Evolutionary conservation across 306 rosid species (phyloP), one percentile per base, ranked within the genome.

Genomic region (Cucumis melo): DNA sequence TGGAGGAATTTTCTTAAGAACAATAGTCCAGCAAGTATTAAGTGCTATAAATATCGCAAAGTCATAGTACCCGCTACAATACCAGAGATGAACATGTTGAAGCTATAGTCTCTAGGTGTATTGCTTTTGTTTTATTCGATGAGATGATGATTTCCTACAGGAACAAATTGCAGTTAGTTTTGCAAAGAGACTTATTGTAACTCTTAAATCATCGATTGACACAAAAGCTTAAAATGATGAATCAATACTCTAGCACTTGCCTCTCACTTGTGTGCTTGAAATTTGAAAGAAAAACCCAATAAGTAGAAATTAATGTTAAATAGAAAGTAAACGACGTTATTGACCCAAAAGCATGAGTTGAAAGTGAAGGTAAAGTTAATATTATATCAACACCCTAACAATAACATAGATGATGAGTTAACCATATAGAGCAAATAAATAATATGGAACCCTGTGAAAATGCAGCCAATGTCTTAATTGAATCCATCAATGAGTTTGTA

Each of bases 121-220:
- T 87, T 59, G 87, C 88, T 64, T 81, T 93, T 73, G 83, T 85
- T 79, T 81, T 80, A 82, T 74, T 67, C 65, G 91, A 62, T 80
- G 93, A 89, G 78, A 92, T 89, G 86, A 94, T 81, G 67, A 90
- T n/a, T n/a, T n/a, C n/a, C n/a, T n/a, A n/a, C n/a, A n/a, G n/a
- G n/a, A n/a, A n/a, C n/a, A n/a, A n/a, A n/a, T n/a, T n/a, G n/a
- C n/a, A n/a, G n/a, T n/a, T n/a, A n/a, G n/a, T n/a, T n/a, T n/a
- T n/a, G n/a, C n/a, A n/a, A n/a, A n/a, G n/a, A n/a, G n/a, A n/a
- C n/a, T n/a, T n/a, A n/a, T n/a, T n/a, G n/a, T n/a, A n/a, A n/a
- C n/a, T n/a, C n/a, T n/a, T n/a, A n/a, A n/a, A n/a, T n/a, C n/a
- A n/a, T n/a, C n/a, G n/a, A n/a, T n/a, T n/a, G n/a, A n/a, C n/a